Evolutionary conservation across 2,329 filamentous ascomycete species (phyloP).

Genomic region (Colletotrichum ledebouriae): DNA sequence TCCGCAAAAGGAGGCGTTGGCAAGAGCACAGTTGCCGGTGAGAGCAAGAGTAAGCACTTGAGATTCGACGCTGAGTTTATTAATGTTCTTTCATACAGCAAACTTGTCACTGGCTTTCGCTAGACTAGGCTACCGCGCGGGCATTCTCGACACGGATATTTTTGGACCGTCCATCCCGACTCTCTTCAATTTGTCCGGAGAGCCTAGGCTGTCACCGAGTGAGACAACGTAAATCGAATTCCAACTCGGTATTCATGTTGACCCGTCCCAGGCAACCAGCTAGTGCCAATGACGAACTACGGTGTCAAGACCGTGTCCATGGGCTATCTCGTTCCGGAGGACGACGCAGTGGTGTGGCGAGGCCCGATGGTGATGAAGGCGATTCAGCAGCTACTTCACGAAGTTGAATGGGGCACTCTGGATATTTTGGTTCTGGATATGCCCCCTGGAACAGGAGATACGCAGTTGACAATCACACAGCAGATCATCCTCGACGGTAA

Average conservation of each 20-base stretch:
- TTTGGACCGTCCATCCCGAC: conserved; percentile 97
- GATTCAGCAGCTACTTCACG: conserved; percentile 92
- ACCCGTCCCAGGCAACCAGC: conserved; percentile 73
- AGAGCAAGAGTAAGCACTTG: conserved; percentile 41
- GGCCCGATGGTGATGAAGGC: conserved; percentile 99
- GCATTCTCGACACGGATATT: conserved; percentile 95
- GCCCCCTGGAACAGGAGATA: conserved; percentile 94
- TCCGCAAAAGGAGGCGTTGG: conserved; percentile 99
- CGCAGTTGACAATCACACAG: conserved; percentile 96
- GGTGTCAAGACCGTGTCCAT: conserved; percentile 99
- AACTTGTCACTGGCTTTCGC: conserved; percentile 93
- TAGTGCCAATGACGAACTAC: conserved; percentile 92
- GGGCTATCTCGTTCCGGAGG: conserved; percentile 88
- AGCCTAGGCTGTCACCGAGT: conserved; percentile 82
- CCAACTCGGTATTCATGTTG: not conserved
- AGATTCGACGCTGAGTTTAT: not conserved
- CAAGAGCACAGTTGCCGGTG: conserved; percentile 92
- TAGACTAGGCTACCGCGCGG: conserved; percentile 82
- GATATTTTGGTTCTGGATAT: conserved; percentile 92
- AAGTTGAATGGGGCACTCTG: conserved; percentile 92
- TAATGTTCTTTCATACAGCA: conserved; percentile 50
- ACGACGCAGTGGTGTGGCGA: conserved; percentile 91
- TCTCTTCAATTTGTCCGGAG: conserved; percentile 83
- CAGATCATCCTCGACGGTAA: conserved; percentile 88
- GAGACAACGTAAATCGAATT: conserved; percentile 40